Conservation (phyloP, 2,329 filamentous ascomycete genomes). For the Juglanconis sp. region DNA sequence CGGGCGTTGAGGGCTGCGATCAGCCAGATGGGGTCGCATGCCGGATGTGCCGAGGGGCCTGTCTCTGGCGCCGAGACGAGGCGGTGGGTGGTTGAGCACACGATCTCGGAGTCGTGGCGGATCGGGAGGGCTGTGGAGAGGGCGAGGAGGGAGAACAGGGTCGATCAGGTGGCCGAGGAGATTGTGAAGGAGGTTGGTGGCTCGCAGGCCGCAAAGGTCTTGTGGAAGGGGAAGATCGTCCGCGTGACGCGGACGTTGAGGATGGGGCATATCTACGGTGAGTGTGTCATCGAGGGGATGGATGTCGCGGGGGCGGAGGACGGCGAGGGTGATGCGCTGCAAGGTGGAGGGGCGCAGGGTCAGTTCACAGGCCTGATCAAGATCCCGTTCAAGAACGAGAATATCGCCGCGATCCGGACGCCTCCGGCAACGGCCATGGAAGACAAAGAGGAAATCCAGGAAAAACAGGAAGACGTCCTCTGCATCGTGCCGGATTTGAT, state of each 20-base stretch:
- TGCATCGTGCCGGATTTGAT: slow-evolving; percentile 57
- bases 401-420: slow-evolving; percentile 55
- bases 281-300: slow-evolving; percentile 52
- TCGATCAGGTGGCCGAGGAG: slow-evolving; percentile 53
- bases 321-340: slow-evolving; percentile 23
- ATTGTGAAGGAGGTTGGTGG: slow-evolving; percentile 60
- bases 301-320: slow-evolving; percentile 28
- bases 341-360: slow-evolving; percentile 16
- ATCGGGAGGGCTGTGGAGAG: slow-evolving; percentile 59
- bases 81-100: slow-evolving; percentile 50
- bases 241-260: slow-evolving; percentile 54
- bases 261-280: slow-evolving; percentile 58
- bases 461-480: slow-evolving; percentile 41
- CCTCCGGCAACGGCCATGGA: background rate
- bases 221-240: slow-evolving; percentile 65
- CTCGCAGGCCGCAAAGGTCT: slow-evolving; percentile 46
- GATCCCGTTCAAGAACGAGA: slow-evolving; percentile 70
- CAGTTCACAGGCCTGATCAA: slow-evolving; percentile 49
- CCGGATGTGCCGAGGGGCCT: slow-evolving; percentile 46
- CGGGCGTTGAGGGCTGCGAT: slow-evolving; percentile 48
- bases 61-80: slow-evolving; percentile 47
- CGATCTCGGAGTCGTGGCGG: slow-evolving; percentile 51
- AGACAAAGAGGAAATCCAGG: slow-evolving; percentile 30
- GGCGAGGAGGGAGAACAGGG: slow-evolving; percentile 45
- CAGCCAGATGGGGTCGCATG: slow-evolving; percentile 54